Conservation (phyloP, 192 early-diverging fungal species). For the Obelidium mucronatum region DNA sequence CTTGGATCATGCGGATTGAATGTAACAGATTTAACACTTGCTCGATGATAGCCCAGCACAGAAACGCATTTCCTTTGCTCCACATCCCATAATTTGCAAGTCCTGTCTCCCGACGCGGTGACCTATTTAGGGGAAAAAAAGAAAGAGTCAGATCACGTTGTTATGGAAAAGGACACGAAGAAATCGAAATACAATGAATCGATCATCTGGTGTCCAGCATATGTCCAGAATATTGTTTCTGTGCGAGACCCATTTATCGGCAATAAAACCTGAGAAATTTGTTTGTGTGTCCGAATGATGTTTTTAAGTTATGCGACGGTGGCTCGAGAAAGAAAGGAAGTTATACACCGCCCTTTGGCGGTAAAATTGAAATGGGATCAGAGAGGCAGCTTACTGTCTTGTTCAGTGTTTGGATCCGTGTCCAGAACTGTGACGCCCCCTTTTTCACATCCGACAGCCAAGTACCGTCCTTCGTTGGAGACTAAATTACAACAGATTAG, state of each 20-base stretch:
- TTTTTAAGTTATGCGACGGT: not conserved
- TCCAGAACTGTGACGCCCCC: slow-evolving; percentile 69
- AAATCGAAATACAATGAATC: slow-evolving; percentile 55
- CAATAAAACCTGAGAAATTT: not conserved
- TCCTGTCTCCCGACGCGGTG: slow-evolving; percentile 81
- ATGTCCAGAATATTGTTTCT: slow-evolving; percentile 85
- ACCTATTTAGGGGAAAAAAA: slow-evolving; percentile 54
- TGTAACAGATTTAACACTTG: slow-evolving; percentile 75
- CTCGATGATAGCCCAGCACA: slow-evolving; percentile 69
- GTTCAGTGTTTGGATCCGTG: slow-evolving; percentile 49
- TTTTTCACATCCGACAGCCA: slow-evolving; percentile 75
- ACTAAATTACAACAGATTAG: too few relatives aligned
- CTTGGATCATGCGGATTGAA: slow-evolving; percentile 64
- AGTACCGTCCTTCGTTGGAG: slow-evolving; percentile 59
- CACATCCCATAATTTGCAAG: slow-evolving; percentile 77
- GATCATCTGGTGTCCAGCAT: slow-evolving; percentile 76
- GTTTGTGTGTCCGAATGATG: too few relatives aligned
- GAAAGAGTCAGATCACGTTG: too few relatives aligned
- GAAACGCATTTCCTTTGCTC: slow-evolving; percentile 62
- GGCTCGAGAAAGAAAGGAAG: not conserved
- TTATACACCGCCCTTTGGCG: not conserved
- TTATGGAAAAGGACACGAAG: not conserved
- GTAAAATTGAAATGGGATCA: not conserved
- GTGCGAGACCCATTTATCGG: slow-evolving; percentile 65
- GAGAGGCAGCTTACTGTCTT: not conserved